Base-by-base conservation (phyloP, 768 basidiomycete species). In the Asterophora lycoperdoides region DNA sequence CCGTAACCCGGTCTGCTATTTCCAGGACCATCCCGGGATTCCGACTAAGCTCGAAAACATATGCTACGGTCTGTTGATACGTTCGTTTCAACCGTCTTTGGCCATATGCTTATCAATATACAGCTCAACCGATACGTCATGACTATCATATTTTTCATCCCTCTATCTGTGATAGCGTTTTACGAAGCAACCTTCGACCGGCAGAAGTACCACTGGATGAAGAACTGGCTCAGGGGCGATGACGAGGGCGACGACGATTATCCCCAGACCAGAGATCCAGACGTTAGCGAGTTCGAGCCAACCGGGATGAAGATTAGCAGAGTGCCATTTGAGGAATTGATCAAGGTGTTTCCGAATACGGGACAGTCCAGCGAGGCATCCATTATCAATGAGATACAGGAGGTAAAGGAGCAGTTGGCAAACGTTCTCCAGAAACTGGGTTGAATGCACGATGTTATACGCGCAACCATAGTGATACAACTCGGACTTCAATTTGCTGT, bases 61-160 rank as follows among this genome's bases (percentile, higher is more conserved):
- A 93, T 61, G 80, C 80, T 13, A 77, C 71, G 69, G 88, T 72
- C 44, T 36, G 37, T 29, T 46, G 14, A 34, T 33, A 13, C 2
- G 8, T 11, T 23, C 41, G 29, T 5, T 44, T 10, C 30, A 18
- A 19, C 18, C 13, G 18, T 6, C 33, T 5, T 28, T 42, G 11
- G 38, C 46, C 49, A 48, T n/a, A n/a, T 20, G 37, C 36, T 56
- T 29, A 60, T 26, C 17, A 13, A 52, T 13, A 47, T 10, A 14
- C 44, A 87, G 83, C 66, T 93, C 53, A 96, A 95, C 67, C 81
- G 84, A 45, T 60, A 72, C 56, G 75, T 90, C 46, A 95, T 97
- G 93, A 67, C 70, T 18, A 56, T 75, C 36, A 51, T 95, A n/a
- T 95, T 97, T 73, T 86, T 84, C 67, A 51, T 93, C 45, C 92